Percentiles rank a stretch among this genome's conserved stretches.
Evolutionary conservation across 139 green algal species (phyloP).

Genomic region (Pedinophyceae sp.): DNA sequence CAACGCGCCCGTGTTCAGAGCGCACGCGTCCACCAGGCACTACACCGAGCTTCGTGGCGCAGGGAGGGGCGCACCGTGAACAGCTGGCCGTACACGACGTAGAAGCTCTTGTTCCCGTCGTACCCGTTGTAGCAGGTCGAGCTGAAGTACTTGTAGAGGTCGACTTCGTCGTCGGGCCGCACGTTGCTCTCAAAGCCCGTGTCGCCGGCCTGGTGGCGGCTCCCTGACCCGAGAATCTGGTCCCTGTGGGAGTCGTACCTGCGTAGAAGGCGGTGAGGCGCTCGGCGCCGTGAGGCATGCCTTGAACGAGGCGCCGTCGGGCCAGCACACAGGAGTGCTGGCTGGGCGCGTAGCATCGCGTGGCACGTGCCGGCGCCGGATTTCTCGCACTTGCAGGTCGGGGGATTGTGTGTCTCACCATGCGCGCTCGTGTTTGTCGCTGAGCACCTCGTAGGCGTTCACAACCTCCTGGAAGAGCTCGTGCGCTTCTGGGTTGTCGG

Average conservation of each 20-base stretch:
- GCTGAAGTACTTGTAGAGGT: slow-evolving; percentile 74
- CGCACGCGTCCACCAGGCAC: background rate
- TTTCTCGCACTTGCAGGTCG: background rate
- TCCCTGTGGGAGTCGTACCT: slow-evolving; percentile 87
- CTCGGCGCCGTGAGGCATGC: background rate
- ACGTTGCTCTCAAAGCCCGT: slow-evolving; percentile 14
- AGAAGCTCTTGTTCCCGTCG: slow-evolving; percentile 71
- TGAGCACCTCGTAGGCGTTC: slow-evolving; percentile 91
- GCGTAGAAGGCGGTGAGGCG: background rate
- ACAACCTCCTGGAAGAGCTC: slow-evolving; percentile 80
- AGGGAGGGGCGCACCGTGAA: too few relatives aligned
- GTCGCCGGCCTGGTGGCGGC: slow-evolving; percentile 55
- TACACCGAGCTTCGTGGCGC: background rate
- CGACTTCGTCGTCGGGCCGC: slow-evolving; percentile 45
- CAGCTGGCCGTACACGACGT: slow-evolving; percentile 62
- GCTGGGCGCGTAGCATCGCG: too few relatives aligned
- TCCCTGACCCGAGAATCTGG: slow-evolving; percentile 55
- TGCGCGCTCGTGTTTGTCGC: slow-evolving; percentile 73
- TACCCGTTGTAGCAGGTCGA: slow-evolving; percentile 59
- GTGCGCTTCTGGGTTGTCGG: slow-evolving; percentile 28
- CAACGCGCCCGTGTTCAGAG: too few relatives aligned
- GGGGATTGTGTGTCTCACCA: slow-evolving; percentile 31
- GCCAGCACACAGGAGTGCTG: background rate
- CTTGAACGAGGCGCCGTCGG: background rate
- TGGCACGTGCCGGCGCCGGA: background rate